These are phyloP conservation scores for Nosema muscidifuracis DNA, from an alignment of 371 early-diverging fungal genomes.

Conservation along the genomic window DNA sequence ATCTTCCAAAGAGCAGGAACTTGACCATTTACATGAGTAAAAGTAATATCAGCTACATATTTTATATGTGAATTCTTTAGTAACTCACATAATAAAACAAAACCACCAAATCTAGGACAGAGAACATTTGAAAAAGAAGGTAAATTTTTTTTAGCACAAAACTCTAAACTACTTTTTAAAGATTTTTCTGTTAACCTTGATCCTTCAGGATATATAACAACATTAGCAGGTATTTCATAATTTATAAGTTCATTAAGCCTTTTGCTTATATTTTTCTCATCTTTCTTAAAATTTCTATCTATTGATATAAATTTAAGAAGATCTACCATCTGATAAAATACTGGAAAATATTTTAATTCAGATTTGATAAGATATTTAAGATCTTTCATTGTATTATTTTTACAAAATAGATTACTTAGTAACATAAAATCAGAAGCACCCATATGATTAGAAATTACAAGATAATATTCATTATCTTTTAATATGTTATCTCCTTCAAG, in stretches of 20 bases:
- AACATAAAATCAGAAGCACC: constrained; percentile 59
- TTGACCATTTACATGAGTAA: constrained; percentile 39
- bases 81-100: constrained; percentile 55
- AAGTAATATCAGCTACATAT: constrained; percentile 58
- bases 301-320: constrained; percentile 50
- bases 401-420: constrained; percentile 35
- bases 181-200: constrained; percentile 44
- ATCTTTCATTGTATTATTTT: constrained; percentile 34
- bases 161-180: constrained; percentile 65
- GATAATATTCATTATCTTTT: constrained; percentile 15
- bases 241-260: constrained; percentile 15
- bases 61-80: constrained; percentile 30
- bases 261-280: constrained; percentile 53
- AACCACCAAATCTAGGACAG: constrained; percentile 73
- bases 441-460: constrained; percentile 60
- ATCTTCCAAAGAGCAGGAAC: constrained; percentile 38
- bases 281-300: constrained; percentile 53
- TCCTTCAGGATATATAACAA: constrained; percentile 63
- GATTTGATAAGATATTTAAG: constrained; percentile 59
- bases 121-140: constrained; percentile 68
- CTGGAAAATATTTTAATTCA: constrained; percentile 43
- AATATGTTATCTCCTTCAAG: too few species aligned
- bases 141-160: constrained; percentile 65
- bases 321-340: constrained; percentile 53
- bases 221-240: constrained; percentile 28